These are phyloP conservation scores for Phragmites australis DNA, from an alignment of 176 grass and related monocot species.

Conservation along the genomic window DNA sequence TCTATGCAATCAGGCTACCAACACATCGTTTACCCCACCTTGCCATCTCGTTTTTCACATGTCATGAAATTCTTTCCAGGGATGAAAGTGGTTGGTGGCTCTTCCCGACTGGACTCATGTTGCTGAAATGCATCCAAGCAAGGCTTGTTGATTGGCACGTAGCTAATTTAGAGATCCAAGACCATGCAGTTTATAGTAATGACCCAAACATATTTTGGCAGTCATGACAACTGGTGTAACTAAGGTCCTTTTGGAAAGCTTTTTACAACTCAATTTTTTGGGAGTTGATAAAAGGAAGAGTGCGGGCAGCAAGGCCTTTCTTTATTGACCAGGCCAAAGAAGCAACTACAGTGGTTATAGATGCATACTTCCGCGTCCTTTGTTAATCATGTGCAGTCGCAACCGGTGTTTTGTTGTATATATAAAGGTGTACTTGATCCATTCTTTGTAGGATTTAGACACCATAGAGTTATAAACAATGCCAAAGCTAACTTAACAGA, in stretches of 20 bases:
- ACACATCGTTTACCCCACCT: not conserved
- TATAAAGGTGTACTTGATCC: constrained; percentile 77
- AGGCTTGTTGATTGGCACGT: constrained; percentile 99
- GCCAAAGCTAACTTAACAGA: constrained; percentile 48
- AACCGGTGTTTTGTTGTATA: constrained; percentile 62
- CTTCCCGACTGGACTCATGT: constrained; percentile 74
- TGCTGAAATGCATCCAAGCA: constrained; percentile 98
- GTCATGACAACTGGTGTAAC: constrained; percentile 60
- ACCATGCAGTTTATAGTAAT: constrained; percentile 87
- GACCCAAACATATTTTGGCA: constrained; percentile 95
- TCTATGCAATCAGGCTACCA: not conserved
- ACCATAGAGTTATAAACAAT: constrained; percentile 57
- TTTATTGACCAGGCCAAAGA: constrained; percentile 67
- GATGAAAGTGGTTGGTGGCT: constrained; percentile 99
- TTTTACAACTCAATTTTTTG: constrained; percentile 78
- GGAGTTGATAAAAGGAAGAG: constrained; percentile 71
- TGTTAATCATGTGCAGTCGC: constrained; percentile 58
- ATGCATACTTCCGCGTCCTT: constrained; percentile 47
- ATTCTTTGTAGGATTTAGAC: constrained; percentile 89
- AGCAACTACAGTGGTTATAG: constrained; percentile 49
- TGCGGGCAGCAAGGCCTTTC: constrained; percentile 47
- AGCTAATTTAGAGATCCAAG: constrained; percentile 97
- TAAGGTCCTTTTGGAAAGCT: constrained; percentile 49
- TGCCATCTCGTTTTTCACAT: not conserved
- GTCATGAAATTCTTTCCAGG: constrained; percentile 47